Base-by-base conservation (phyloP, 106 monocot species). In the Vanilla planifolia region DNA sequence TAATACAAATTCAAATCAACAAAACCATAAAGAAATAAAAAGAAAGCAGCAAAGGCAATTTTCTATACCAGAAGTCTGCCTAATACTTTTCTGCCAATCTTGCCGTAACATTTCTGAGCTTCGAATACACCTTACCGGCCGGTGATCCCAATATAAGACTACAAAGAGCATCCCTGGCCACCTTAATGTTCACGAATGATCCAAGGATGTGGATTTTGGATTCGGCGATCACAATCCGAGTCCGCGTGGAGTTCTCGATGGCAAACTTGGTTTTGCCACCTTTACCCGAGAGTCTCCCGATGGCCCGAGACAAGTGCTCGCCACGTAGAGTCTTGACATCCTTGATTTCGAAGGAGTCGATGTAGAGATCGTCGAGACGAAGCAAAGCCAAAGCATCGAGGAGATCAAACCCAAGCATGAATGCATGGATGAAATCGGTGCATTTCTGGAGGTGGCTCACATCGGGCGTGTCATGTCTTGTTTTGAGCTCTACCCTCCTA, bases 261-360 rank as follows among this genome's bases (percentile, higher is more conserved):
- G 94, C 77, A 47, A 89, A 94, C 32, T 89, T 94, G 3, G 89
- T 94, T 44, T 89, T 94, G 17, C 94, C 94, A 4, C 85, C 94
- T 77, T 94, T 94, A 0, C 94, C 89, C 0, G 94, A 89, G 4
- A 94, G 70, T 26, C 94, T 70, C 1, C 94, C 94, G 21, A 89
- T 89, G 5, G 94, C 94, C 3, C 94, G 75, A 43, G 89, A 85
- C 8, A 89, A 80, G 48, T 94, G 94, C 47, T 89, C 94, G 6
- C 85, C 89, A 24, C 66, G 72, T 8, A 94, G 70, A 0, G 89
- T 89, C 72, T 94, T 94, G 29, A 94, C 89, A 34, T 94, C 94
- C 66, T 89, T 82, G 61, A 94, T 94, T 78, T 94, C 94, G 47
- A 94, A 94, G 7, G 85, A 85, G 33, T 94, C 94, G 0, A 94